Base-by-base conservation (phyloP, 2,329 filamentous ascomycete genomes). In the Fusarium agapanthi region DNA sequence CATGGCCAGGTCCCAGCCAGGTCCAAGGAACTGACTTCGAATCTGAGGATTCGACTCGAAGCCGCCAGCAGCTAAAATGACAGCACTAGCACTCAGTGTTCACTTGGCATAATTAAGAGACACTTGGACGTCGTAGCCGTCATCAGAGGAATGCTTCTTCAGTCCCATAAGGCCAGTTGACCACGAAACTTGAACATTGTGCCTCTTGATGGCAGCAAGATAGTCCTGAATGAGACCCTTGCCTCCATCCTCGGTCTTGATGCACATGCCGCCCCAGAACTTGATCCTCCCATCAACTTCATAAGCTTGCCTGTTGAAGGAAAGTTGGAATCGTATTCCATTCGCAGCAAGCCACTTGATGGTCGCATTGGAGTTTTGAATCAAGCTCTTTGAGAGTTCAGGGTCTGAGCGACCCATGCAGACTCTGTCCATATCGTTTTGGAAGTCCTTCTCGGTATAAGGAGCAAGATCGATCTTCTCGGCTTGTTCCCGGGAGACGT, bases 1-100 rank as follows among this genome's bases (percentile, higher is more conserved):
- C 73, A 72, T 75, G 14, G 73, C 73, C 47, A 75, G 37, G n/a
- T 75, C 73, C 73, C 73, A 75, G 3, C 65, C 67, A 3, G 73
- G 67, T 0, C 90, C 90, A 15, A 86, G 80, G 55, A 82, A 84
- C 58, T 89, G 85, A 7, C 84, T 81, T n/a, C 89, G 84, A 83
- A 91, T 83, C 6, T 84, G 82, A 0, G 89, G 82, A 41, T 88
- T 90, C 10, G 89, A 85, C 79, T 67, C 65, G 3, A 67, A 67
- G 5, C 65, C 65, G 4, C 65, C 65, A 3, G 63, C 65, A 37
- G 65, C 65, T 10, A 67, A 12, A 4, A 67, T 50, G 3, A 67
- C 54, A 6, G 65, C 40, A 18, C 28, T 24, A 3, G 54, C 65
- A 4, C 2, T 48, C 5, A 67, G 12, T 1, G n/a, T 43, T 2